phyloP scores from a whole-genome alignment of 805 yeast genomes.

The Wickerhamomyces mucosus region DNA sequence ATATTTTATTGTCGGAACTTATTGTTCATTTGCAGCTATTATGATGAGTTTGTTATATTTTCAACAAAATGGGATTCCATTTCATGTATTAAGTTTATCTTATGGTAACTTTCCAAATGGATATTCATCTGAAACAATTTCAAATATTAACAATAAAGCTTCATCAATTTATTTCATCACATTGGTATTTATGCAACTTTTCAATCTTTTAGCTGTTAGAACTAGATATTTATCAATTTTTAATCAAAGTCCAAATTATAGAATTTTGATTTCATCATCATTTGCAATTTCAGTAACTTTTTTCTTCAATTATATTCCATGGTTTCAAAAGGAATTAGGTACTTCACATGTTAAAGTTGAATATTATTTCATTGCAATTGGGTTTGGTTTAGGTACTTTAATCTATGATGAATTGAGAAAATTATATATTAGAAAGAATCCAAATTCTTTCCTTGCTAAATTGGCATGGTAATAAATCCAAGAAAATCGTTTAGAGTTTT shows the following conservation, averaged over 20 bases:
- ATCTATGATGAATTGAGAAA: slow-evolving; percentile 35
- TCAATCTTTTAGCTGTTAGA: slow-evolving; percentile 34
- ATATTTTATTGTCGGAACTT: slow-evolving; percentile 33
- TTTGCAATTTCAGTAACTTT: slow-evolving; percentile 30
- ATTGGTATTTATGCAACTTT: slow-evolving; percentile 37
- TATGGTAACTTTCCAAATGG: slow-evolving; percentile 24
- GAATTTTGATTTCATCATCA: slow-evolving; percentile 25
- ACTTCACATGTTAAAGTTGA: slow-evolving; percentile 34
- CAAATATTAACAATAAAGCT: slow-evolving; percentile 21
- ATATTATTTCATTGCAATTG: slow-evolving; percentile 36
- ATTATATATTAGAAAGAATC: slow-evolving; percentile 25
- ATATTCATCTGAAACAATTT: slow-evolving; percentile 17
- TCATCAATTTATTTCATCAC: slow-evolving; percentile 38
- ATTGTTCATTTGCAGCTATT: slow-evolving; percentile 31
- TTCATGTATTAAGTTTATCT: slow-evolving; percentile 25
- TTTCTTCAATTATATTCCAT: slow-evolving; percentile 33
- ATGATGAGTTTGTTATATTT: slow-evolving; percentile 30
- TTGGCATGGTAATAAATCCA: slow-evolving; percentile 36
- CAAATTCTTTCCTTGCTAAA: slow-evolving; percentile 28
- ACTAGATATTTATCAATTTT: slow-evolving; percentile 32
- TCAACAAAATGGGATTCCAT: slow-evolving; percentile 26
- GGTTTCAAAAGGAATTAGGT: slow-evolving; percentile 26
- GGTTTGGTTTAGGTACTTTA: slow-evolving; percentile 32
- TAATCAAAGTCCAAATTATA: slow-evolving; percentile 29
- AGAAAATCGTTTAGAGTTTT: too few relatives aligned